Conservation (phyloP, 306 rosid species). For the Trichosanthes truncata region DNA sequence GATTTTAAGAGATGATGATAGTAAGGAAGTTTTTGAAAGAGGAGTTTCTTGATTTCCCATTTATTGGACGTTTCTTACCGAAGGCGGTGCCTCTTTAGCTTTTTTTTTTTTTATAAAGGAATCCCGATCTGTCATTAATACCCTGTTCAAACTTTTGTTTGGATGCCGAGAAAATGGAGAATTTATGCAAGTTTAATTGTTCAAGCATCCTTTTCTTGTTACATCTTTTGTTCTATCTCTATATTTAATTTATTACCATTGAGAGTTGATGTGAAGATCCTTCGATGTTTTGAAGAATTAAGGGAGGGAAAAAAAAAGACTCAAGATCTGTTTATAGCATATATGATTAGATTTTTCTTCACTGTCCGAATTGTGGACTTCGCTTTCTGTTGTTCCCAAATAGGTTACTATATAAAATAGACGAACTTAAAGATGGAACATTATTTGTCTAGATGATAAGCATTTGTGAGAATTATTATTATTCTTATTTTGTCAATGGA, state of each 20-base stretch:
- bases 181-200: not conserved
- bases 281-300: not conserved
- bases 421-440: not conserved
- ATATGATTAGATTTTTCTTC: not conserved
- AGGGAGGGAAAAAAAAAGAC: not conserved
- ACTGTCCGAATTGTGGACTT: not conserved
- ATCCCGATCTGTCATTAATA: not conserved
- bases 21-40: not conserved
- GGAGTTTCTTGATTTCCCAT: not conserved
- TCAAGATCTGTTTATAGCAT: not conserved
- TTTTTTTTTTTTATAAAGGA: not conserved
- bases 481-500: not conserved
- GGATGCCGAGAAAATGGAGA: not conserved
- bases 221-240: not conserved
- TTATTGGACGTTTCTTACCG: not conserved
- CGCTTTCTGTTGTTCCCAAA: not conserved
- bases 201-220: not conserved
- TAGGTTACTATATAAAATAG: not conserved
- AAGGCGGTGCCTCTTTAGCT: not conserved
- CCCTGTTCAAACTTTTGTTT: not conserved
- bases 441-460: not conserved
- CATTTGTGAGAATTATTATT: not conserved
- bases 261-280: not conserved
- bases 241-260: not conserved
- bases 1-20: not conserved